Percentiles rank a stretch among this genome's conserved stretches.
phyloP scores from a whole-genome alignment of 352 stramenopile genomes.

The Aphanomyces stellatus region DNA sequence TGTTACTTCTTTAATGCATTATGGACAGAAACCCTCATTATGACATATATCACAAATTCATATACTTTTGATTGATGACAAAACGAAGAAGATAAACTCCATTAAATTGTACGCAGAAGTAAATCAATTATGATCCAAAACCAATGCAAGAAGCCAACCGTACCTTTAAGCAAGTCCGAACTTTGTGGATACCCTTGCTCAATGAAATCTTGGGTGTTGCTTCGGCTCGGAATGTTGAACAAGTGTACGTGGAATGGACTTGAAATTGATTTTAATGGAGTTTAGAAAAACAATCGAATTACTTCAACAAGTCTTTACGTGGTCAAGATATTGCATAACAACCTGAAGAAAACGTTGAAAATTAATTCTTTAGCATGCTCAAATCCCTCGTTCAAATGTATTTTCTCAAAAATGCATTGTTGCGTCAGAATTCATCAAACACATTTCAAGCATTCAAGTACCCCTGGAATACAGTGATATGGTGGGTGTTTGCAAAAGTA shows the following conservation, averaged over 20 bases:
- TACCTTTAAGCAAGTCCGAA: conserved; percentile 22
- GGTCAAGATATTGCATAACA: background rate
- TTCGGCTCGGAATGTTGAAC: background rate
- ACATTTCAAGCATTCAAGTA: background rate
- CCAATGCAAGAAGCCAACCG: conserved; percentile 45
- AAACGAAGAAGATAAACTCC: background rate
- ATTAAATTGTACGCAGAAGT: conserved; percentile 19
- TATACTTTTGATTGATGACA: background rate
- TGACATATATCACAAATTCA: background rate
- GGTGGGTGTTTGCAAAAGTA: background rate
- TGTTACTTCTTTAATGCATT: background rate
- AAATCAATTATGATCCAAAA: background rate
- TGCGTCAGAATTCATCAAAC: background rate
- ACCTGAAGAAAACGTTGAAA: background rate
- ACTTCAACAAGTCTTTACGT: background rate
- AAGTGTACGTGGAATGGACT: background rate
- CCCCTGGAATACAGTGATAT: background rate
- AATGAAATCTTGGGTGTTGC: background rate
- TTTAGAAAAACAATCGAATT: background rate
- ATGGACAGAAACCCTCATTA: background rate
- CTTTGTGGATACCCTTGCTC: conserved; percentile 17
- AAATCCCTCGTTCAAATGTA: background rate
- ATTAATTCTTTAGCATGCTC: background rate
- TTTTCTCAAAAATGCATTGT: background rate
- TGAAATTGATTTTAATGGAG: background rate